Conservation (phyloP, 1,284 basidiomycete genomes). For the Ganoderma meredithae region DNA sequence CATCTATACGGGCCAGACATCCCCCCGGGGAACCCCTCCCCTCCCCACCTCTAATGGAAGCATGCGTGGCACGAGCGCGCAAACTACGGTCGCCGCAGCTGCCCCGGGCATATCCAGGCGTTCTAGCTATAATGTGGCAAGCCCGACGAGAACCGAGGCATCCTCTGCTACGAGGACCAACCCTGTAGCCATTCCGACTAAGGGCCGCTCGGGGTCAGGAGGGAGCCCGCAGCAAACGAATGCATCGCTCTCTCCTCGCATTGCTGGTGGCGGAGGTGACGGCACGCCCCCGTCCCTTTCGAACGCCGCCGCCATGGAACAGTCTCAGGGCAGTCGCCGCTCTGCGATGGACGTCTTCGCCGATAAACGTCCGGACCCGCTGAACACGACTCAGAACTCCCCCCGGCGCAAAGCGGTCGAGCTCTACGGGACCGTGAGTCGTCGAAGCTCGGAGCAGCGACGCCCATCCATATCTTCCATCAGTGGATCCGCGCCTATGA, state of each 20-base stretch:
- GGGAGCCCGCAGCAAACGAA: conserved; percentile 56
- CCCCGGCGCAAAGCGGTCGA: conserved; percentile 67
- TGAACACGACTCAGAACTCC: conserved; percentile 51
- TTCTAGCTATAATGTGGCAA: conserved; percentile 49
- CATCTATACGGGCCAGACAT: conserved; percentile 40
- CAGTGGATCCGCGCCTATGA: conserved; percentile 41
- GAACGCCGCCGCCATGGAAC: conserved; percentile 52
- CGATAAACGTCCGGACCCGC: conserved; percentile 54
- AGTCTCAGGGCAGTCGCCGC: conserved; percentile 51
- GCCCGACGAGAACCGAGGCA: conserved; percentile 37
- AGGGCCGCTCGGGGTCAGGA: conserved; percentile 49
- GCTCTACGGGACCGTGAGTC: conserved; percentile 52
- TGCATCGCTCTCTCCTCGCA: conserved; percentile 49
- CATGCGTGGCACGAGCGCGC: conserved; percentile 37
- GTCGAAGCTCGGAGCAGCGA: conserved; percentile 49
- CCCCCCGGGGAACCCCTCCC: conserved; percentile 36
- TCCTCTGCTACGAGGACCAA: conserved; percentile 37
- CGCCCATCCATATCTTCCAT: conserved; percentile 58
- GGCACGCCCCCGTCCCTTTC: conserved; percentile 43
- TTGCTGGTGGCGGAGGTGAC: conserved; percentile 50
- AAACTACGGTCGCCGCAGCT: conserved; percentile 31
- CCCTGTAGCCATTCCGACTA: conserved; percentile 46
- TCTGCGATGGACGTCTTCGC: conserved; percentile 51
- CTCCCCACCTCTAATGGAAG: conserved; percentile 41
- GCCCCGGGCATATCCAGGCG: conserved; percentile 56